Evolutionary conservation across 2,329 filamentous ascomycete genomes (phyloP).

Genomic region (Penicillium paneum): DNA sequence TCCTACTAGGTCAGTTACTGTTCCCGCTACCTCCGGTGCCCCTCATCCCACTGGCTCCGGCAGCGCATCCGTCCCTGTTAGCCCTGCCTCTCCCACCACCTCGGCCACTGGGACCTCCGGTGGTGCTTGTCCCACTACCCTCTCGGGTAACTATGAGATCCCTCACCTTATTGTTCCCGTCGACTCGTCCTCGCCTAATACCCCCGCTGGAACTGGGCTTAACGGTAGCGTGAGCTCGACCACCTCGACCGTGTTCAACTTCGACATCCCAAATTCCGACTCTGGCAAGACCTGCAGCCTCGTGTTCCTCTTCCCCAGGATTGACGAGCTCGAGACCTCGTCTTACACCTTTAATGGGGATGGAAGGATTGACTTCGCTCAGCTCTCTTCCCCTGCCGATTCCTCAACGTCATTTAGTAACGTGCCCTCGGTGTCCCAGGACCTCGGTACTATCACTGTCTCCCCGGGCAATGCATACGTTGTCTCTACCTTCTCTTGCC

Average conservation of each 20-base stretch:
- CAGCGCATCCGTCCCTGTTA: constrained; percentile 10
- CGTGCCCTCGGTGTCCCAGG: constrained; percentile 45
- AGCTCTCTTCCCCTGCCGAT: constrained; percentile 48
- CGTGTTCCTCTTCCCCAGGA: constrained; percentile 62
- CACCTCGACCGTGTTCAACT: constrained; percentile 64
- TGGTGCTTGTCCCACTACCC: constrained; percentile 44
- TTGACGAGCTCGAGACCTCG: constrained; percentile 58
- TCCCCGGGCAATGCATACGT: constrained; percentile 55
- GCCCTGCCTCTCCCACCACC: constrained; percentile 9
- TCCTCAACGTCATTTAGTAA: constrained; percentile 54
- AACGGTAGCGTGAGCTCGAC: constrained; percentile 55
- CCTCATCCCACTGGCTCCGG: background rate
- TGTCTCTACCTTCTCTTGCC: constrained; percentile 55
- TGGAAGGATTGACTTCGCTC: constrained; percentile 54
- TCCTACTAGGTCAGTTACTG: background rate
- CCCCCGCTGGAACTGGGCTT: constrained; percentile 52
- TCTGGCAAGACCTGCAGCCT: constrained; percentile 61
- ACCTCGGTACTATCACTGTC: constrained; percentile 47
- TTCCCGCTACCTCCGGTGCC: background rate
- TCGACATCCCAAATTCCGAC: constrained; percentile 58
- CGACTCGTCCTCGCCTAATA: constrained; percentile 53
- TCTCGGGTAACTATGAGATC: constrained; percentile 52
- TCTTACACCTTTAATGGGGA: constrained; percentile 54
- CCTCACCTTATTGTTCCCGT: constrained; percentile 64
- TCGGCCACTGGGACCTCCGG: constrained; percentile 15